Evolutionary conservation across 331 rosid species (phyloP).

Genomic region (Pyrus hybrid): DNA sequence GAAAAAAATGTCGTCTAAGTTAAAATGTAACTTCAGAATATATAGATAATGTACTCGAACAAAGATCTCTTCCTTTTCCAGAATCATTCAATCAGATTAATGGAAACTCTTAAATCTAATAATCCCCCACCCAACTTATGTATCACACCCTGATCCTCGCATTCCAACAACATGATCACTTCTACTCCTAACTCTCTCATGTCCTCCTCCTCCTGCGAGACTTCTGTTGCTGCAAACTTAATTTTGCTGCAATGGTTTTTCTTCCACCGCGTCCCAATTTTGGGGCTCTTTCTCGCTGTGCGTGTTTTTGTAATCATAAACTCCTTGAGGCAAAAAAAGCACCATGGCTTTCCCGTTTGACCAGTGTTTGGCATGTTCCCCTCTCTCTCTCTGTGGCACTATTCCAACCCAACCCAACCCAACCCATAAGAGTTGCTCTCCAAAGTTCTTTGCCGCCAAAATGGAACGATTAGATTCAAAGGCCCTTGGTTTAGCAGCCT

Average conservation of each 20-base stretch:
- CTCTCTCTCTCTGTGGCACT: conserved; percentile 15
- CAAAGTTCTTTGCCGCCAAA: conserved; percentile 27
- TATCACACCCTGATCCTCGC: conserved; percentile 18
- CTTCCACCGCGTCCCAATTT: conserved; percentile 32
- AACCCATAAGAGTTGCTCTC: conserved; percentile 70
- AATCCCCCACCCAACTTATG: too few relatives aligned
- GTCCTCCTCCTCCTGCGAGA: background rate
- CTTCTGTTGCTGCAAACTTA: background rate
- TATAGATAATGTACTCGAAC: too few relatives aligned
- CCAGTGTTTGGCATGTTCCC: conserved; percentile 81
- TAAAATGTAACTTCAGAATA: too few relatives aligned
- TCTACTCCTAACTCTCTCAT: background rate
- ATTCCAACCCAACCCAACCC: background rate
- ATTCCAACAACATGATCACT: too few relatives aligned
- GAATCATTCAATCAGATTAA: too few relatives aligned
- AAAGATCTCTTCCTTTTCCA: too few relatives aligned
- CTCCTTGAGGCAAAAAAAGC: conserved; percentile 52
- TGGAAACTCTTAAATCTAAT: too few relatives aligned
- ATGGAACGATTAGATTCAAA: conserved; percentile 51
- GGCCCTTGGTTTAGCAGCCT: conserved; percentile 67
- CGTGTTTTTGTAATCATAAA: conserved; percentile 49
- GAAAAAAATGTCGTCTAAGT: too few relatives aligned
- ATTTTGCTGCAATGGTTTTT: conserved; percentile 6
- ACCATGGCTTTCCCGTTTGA: conserved; percentile 56
- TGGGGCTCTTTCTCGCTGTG: conserved; percentile 45